Percentiles rank a stretch among this genome's conserved stretches.
Conservation (phyloP, 179 eudicot genomes). For the Heliamphora pulchella region DNA sequence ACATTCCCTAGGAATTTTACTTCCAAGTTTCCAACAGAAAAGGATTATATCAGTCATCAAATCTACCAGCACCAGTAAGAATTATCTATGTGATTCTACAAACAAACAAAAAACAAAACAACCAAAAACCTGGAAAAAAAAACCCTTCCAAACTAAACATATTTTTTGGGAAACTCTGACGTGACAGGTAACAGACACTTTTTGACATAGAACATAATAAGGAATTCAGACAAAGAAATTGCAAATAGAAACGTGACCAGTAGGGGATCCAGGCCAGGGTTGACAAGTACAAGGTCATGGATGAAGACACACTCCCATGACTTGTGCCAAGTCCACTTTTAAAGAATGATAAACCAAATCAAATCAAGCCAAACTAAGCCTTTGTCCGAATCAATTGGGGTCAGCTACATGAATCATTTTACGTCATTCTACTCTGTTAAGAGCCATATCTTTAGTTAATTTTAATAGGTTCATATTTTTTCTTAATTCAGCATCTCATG, state of each 20-base stretch:
- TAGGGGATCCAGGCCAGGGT: background rate
- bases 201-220: background rate
- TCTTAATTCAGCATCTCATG: too few species aligned
- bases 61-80: background rate
- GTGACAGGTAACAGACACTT: background rate
- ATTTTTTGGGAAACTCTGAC: background rate
- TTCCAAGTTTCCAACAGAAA: too few species aligned
- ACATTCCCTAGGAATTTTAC: too few species aligned
- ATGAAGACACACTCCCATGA: conserved; percentile 8
- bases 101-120: too few species aligned
- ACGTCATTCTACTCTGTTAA: too few species aligned
- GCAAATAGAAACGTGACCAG: background rate
- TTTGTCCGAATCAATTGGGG: background rate
- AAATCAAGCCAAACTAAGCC: too few species aligned
- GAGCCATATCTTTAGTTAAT: too few species aligned
- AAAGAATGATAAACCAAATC: background rate
- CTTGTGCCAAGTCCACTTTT: conserved; percentile 7
- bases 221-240: background rate
- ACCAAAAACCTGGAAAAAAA: background rate
- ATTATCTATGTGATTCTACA: background rate
- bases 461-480: too few species aligned
- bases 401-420: background rate
- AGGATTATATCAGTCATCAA: background rate
- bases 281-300: conserved; percentile 4
- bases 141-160: background rate